phyloP scores from a whole-genome alignment of 1,284 basidiomycete genomes.

The Puccinia sorghi region DNA sequence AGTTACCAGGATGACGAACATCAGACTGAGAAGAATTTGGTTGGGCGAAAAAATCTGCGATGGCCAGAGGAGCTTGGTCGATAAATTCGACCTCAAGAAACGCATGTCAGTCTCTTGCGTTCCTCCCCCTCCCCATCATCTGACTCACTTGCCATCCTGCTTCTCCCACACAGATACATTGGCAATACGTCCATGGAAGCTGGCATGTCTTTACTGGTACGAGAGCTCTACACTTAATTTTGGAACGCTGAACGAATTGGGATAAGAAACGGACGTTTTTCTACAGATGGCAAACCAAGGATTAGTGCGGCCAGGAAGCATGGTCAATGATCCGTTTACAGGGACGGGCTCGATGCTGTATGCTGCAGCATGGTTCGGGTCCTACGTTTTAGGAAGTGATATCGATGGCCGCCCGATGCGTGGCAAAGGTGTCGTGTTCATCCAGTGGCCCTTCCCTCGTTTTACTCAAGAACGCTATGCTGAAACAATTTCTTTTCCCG shows the following conservation, averaged over 20 bases:
- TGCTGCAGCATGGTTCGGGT: conserved; percentile 76
- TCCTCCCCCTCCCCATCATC: neutral
- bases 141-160: neutral
- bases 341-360: conserved; percentile 97
- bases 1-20: conserved; percentile 30
- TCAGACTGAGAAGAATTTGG: conserved; percentile 49
- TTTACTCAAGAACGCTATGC: conserved; percentile 6
- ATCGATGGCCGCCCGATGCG: conserved; percentile 97
- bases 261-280: conserved; percentile 62
- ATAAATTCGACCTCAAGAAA: conserved; percentile 73
- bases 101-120: conserved; percentile 64
- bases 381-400: conserved; percentile 84
- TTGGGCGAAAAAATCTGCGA: conserved; percentile 54
- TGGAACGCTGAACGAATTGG: conserved; percentile 35
- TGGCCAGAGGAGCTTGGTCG: conserved; percentile 57
- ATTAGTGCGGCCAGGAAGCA: conserved; percentile 82
- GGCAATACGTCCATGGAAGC: conserved; percentile 99
- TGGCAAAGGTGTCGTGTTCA: conserved; percentile 69
- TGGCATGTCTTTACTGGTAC: conserved; percentile 54
- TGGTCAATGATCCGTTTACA: conserved; percentile 94
- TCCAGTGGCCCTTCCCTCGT: too few species aligned
- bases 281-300: conserved; percentile 95
- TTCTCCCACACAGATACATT: conserved; percentile 63
- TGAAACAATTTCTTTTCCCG: conserved; percentile 45
- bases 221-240: conserved; percentile 52